Evolutionary conservation across 1,284 basidiomycete species (phyloP).

Genomic region (Anthracocystis walkeri): DNA sequence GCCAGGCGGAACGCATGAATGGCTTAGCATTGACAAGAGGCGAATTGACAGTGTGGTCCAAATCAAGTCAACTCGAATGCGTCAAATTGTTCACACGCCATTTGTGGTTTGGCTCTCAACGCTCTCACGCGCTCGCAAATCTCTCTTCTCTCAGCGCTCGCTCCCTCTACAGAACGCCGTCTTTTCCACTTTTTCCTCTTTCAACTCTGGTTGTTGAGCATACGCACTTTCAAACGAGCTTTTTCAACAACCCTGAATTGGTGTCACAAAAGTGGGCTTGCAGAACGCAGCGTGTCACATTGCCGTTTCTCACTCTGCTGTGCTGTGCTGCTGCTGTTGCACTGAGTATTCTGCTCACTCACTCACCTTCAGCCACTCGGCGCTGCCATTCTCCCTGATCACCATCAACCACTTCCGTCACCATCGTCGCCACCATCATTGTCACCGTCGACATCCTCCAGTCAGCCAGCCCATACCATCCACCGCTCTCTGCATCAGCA

Average conservation of each 20-base stretch:
- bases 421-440: no score
- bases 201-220: background rate
- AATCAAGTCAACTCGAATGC: background rate
- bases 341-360: no score
- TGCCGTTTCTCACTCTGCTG: background rate
- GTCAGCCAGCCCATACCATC: no score
- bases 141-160: background rate
- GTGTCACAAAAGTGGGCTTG: background rate
- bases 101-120: background rate
- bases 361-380: no score
- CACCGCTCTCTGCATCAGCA: no score
- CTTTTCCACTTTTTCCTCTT: background rate
- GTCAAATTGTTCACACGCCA: conserved; percentile 9
- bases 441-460: no score
- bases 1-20: conserved; percentile 4
- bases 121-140: conserved; percentile 10
- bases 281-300: conserved; percentile 2
- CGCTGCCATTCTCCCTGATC: no score
- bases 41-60: background rate
- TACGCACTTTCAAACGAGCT: conserved; percentile 8
- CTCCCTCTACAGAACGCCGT: no score
- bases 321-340: background rate
- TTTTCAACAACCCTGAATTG: conserved; percentile 6
- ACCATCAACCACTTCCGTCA: no score
- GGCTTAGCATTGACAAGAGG: background rate